Conservation (phyloP, 179 eudicot genomes). For the Drosera spatulata region DNA sequence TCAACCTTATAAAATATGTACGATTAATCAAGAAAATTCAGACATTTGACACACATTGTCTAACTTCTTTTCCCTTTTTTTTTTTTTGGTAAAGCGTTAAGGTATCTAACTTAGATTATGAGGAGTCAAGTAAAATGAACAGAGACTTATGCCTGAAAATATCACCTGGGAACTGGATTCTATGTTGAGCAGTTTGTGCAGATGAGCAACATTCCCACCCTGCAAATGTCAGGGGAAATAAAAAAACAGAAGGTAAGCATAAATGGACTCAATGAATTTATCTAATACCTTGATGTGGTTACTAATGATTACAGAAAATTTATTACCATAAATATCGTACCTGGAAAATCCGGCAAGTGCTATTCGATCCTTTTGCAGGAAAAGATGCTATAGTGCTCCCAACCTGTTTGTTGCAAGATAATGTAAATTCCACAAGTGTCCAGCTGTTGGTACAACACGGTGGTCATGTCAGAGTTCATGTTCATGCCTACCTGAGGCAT, state of each 20-base stretch:
- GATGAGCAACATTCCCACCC: conserved; percentile 98
- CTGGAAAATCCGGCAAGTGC: conserved; percentile 77
- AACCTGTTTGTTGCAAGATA: conserved; percentile 35
- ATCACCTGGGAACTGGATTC: conserved; percentile 95
- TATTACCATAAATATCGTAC: conserved; percentile 18
- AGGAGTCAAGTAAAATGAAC: neutral
- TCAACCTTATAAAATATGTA: too few species aligned
- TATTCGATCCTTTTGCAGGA: conserved; percentile 35
- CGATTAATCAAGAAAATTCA: too few species aligned
- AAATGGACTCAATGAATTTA: neutral
- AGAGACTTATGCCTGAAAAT: conserved; percentile 5
- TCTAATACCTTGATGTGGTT: neutral
- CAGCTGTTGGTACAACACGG: neutral
- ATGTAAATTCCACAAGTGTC: conserved; percentile 1
- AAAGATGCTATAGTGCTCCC: conserved; percentile 37
- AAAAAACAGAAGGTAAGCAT: conserved; percentile 1
- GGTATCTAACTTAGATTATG: too few species aligned
- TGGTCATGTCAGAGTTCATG: conserved; percentile 1
- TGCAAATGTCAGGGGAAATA: conserved; percentile 19
- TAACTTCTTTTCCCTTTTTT: too few species aligned
- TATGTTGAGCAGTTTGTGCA: conserved; percentile 73
- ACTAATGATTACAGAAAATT: neutral
- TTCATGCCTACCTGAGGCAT: conserved; percentile 66
- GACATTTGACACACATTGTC: too few species aligned
- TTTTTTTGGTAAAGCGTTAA: too few species aligned